Base-by-base conservation (phyloP, 139 green algal species). In the Pleodorina starrii region DNA sequence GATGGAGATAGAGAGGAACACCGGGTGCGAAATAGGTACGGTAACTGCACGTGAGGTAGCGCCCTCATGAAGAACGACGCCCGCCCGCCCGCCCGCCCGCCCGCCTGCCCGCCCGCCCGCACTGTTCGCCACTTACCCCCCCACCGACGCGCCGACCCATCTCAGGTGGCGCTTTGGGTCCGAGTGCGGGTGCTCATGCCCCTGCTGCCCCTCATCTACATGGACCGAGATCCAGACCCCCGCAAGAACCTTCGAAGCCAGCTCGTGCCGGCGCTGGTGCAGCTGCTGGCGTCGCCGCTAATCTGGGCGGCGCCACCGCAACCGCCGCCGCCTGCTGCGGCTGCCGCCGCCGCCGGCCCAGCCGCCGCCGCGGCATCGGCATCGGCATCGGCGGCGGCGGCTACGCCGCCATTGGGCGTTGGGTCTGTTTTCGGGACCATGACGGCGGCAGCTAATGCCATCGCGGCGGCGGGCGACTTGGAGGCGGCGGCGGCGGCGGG, bases 101-200 rank as follows among this genome's bases (percentile, higher is more conserved):
- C 48, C 11, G 48, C 11, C 48, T 57, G 48, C 11, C 11, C n/a
- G n/a, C 12, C 11, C 12, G 48, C 12, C 48, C 12, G 48, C 11
- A 12, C 48, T 57, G 48, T 57, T 57, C 12, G 11, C 12, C 12
- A 21, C 69, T 46, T 27, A 35, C 69, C 25, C 69, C 16, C 36
- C 21, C 69, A 27, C 36, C 48, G 48, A n/a, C n/a, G n/a, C n/a
- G n/a, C n/a, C n/a, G n/a, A n/a, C n/a, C n/a, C n/a, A n/a, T n/a
- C n/a, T 7, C 90, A 93, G 76, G 89, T 90, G 84, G 69, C 84
- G 19, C 27, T 90, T 48, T 90, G 84, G 84, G 43, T 90, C 38
- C 84, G 89, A 27, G 36, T 92, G n/a, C 76, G 77, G 42, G 63
- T 90, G 66, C 89, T 92, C 63, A 77, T 90, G 89, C 89, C 89